These are phyloP conservation scores for Yamadazyma spencermartinsiae DNA, from an alignment of 1,139 yeast species.

Conservation along the genomic window DNA sequence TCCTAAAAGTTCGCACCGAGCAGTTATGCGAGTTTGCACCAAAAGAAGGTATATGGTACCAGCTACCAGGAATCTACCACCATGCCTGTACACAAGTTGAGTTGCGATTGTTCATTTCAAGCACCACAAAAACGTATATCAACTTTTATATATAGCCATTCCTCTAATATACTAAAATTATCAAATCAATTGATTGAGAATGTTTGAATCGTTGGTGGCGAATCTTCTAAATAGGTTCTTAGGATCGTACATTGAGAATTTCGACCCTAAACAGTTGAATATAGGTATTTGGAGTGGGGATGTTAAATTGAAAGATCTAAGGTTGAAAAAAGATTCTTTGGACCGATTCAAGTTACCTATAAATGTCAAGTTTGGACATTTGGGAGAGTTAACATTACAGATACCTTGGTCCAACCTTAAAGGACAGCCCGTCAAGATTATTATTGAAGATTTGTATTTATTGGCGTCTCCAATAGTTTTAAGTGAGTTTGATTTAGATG, in stretches of 20 bases:
- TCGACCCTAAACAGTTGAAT: slow-evolving; percentile 90
- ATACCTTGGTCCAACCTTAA: slow-evolving; percentile 97
- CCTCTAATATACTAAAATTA: neutral
- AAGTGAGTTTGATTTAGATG: slow-evolving; percentile 59
- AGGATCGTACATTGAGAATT: slow-evolving; percentile 85
- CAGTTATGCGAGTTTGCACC: neutral
- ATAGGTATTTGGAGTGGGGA: slow-evolving; percentile 99
- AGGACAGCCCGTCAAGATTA: slow-evolving; percentile 86
- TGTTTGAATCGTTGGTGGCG: slow-evolving; percentile 62
- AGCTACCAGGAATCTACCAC: no score
- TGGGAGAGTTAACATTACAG: slow-evolving; percentile 86
- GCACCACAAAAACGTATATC: neutral
- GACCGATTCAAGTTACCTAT: slow-evolving; percentile 85
- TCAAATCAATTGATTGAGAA: slow-evolving; percentile 15
- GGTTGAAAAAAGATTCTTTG: slow-evolving; percentile 78
- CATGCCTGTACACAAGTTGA: neutral
- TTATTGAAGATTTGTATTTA: slow-evolving; percentile 85
- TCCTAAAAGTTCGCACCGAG: neutral
- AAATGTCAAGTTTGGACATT: slow-evolving; percentile 86
- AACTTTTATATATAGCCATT: neutral
- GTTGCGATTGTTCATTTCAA: neutral
- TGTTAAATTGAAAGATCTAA: slow-evolving; percentile 77
- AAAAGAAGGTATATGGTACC: no score
- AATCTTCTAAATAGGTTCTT: slow-evolving; percentile 52
- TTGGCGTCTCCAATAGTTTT: slow-evolving; percentile 71